Conservation (phyloP, 164 flowering plant genomes). For the Stephania yunnanensis region DNA sequence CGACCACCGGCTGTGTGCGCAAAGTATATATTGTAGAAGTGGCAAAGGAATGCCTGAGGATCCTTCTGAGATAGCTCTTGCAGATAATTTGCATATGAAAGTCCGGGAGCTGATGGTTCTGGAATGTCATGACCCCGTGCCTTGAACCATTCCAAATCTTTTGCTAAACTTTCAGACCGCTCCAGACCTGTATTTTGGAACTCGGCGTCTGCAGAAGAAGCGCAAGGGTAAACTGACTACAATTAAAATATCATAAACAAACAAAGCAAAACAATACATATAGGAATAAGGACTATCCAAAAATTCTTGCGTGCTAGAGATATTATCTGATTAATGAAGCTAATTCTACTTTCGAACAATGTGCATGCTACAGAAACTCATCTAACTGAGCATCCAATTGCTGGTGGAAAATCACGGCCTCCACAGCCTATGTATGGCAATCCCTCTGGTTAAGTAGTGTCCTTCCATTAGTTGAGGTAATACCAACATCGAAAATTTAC, state of each 20-base stretch:
- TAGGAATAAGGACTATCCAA: neutral
- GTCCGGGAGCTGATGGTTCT: constrained; percentile 81
- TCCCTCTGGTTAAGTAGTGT: no score
- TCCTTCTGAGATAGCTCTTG: constrained; percentile 74
- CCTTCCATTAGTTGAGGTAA: no score
- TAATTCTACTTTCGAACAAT: neutral
- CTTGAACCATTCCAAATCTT: constrained; percentile 93
- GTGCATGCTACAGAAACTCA: neutral
- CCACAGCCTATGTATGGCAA: no score
- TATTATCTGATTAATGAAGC: neutral
- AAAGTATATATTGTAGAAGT: constrained; percentile 87
- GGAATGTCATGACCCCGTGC: constrained; percentile 82
- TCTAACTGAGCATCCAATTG: no score
- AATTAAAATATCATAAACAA: neutral
- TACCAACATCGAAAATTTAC: no score
- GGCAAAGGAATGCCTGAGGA: constrained; percentile 94
- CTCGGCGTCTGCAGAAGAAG: constrained; percentile 62
- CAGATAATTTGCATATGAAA: constrained; percentile 54
- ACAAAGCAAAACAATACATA: neutral
- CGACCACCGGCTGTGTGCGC: constrained; percentile 98
- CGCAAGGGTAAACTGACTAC: neutral
- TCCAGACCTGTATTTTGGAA: constrained; percentile 90
- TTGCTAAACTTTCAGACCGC: constrained; percentile 68
- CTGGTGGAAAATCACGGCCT: no score
- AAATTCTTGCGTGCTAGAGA: neutral